phyloP scores from a whole-genome alignment of 2,329 filamentous ascomycete species.

The Dactylellina haptotyla region DNA sequence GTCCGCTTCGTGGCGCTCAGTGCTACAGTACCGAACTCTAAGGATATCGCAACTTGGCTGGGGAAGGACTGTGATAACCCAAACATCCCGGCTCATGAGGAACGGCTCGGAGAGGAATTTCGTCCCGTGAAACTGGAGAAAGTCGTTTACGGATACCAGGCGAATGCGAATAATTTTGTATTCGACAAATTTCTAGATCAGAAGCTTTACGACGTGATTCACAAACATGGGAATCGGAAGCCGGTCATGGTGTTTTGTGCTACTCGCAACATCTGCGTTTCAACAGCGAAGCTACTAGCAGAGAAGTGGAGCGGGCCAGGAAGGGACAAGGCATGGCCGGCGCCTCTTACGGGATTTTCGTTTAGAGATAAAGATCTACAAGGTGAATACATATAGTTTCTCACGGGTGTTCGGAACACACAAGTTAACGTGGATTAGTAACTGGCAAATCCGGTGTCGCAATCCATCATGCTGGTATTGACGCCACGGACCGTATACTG shows the following conservation, averaged over 20 bases:
- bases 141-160: conserved; percentile 77
- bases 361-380: conserved; percentile 72
- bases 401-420: not conserved
- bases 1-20: conserved; percentile 84
- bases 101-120: conserved; percentile 81
- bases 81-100: conserved; percentile 72
- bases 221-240: conserved; percentile 73
- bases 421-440: conserved; percentile 24
- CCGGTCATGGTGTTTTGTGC: conserved; percentile 86
- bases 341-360: conserved; percentile 66
- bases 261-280: conserved; percentile 75
- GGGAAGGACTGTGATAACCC: conserved; percentile 72
- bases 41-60: conserved; percentile 82
- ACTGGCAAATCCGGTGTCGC: conserved; percentile 72
- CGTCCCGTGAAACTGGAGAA: conserved; percentile 80
- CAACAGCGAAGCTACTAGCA: conserved; percentile 74
- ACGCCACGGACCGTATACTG: conserved; percentile 70
- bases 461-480: conserved; percentile 83
- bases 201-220: conserved; percentile 73
- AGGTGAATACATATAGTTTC: conserved; percentile 61
- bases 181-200: conserved; percentile 77
- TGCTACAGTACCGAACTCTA: conserved; percentile 83
- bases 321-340: conserved; percentile 71
- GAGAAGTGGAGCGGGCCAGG: conserved; percentile 71
- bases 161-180: conserved; percentile 74